Percentiles rank a stretch among this genome's conserved stretches.
Evolutionary conservation across 345 rosid species (phyloP).

Genomic region (Linum tenue): DNA sequence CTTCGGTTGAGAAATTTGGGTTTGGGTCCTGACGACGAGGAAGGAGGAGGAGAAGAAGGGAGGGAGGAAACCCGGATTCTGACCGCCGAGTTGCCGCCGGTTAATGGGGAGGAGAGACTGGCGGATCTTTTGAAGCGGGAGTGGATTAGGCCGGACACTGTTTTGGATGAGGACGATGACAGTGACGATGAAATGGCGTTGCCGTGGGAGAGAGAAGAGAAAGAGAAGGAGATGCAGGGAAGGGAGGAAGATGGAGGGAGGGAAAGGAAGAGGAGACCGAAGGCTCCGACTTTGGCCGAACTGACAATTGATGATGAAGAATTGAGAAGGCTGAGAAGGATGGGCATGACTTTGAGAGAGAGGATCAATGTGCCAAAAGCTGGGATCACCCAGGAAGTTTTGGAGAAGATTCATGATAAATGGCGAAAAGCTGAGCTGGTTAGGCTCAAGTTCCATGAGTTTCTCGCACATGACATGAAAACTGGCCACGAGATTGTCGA

Average conservation of each 20-base stretch:
- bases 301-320: conserved; percentile 83
- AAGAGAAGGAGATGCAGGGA: conserved; percentile 13
- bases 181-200: conserved; percentile 22
- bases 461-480: conserved; percentile 80
- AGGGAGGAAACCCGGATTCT: conserved; percentile 13
- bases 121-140: conserved; percentile 72
- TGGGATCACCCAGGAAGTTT: conserved; percentile 67
- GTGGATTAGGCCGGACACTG: conserved; percentile 79
- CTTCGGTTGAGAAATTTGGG: conserved; percentile 78
- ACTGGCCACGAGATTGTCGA: conserved; percentile 93
- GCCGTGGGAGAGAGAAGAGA: conserved; percentile 63
- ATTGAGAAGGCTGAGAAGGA: conserved; percentile 64
- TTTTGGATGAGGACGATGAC: conserved; percentile 37
- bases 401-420: conserved; percentile 80
- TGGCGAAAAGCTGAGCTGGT: conserved; percentile 96
- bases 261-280: conserved; percentile 36
- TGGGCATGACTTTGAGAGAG: conserved; percentile 69
- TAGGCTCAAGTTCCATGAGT: conserved; percentile 90
- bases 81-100: conserved; percentile 9
- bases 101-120: conserved; percentile 72
- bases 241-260: conserved; percentile 8
- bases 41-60: conserved; percentile 33
- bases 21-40: conserved; percentile 49
- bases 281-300: conserved; percentile 80
- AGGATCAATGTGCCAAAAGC: conserved; percentile 83